Evolutionary conservation across 495 filamentous ascomycete species (phyloP).

Genomic region (Penicillium tannophilum): DNA sequence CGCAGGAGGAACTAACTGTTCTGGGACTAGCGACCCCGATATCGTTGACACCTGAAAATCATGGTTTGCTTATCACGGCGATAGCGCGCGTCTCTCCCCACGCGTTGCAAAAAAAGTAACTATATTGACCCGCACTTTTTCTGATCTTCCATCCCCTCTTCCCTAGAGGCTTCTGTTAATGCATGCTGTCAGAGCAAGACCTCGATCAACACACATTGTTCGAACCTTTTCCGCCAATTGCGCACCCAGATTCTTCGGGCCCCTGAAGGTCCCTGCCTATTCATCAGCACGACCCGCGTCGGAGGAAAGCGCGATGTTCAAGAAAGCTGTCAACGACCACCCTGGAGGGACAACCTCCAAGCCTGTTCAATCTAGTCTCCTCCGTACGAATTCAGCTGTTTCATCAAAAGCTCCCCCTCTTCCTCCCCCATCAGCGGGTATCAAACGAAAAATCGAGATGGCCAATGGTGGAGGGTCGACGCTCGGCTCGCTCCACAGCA

Average conservation of each 20-base stretch:
- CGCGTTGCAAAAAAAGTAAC: background rate
- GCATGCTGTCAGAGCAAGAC: conserved; percentile 29
- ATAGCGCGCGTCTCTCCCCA: conserved; percentile 11
- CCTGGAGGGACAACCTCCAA: conserved; percentile 31
- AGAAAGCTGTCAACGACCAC: conserved; percentile 47
- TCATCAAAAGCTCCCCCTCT: conserved; percentile 27
- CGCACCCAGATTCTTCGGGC: conserved; percentile 10
- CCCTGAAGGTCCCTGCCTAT: conserved; percentile 24
- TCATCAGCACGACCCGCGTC: conserved; percentile 28
- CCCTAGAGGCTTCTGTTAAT: conserved; percentile 29
- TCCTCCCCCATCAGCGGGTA: conserved; percentile 31
- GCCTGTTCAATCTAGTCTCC: conserved; percentile 41
- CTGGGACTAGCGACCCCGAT: conserved; percentile 21
- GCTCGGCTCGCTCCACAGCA: conserved; percentile 45
- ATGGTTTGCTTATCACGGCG: background rate
- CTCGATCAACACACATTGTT: conserved; percentile 21
- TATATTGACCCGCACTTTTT: conserved; percentile 2
- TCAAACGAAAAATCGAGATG: conserved; percentile 51
- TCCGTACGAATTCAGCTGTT: conserved; percentile 25
- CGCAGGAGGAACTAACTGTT: conserved; percentile 25
- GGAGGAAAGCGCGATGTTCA: conserved; percentile 41
- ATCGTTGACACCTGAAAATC: background rate
- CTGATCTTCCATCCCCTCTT: background rate
- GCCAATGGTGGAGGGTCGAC: conserved; percentile 32
- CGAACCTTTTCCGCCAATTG: conserved; percentile 29